These are phyloP conservation scores for Cytospora piceicola DNA, from an alignment of 2,329 filamentous ascomycete species.

Conservation along the genomic window DNA sequence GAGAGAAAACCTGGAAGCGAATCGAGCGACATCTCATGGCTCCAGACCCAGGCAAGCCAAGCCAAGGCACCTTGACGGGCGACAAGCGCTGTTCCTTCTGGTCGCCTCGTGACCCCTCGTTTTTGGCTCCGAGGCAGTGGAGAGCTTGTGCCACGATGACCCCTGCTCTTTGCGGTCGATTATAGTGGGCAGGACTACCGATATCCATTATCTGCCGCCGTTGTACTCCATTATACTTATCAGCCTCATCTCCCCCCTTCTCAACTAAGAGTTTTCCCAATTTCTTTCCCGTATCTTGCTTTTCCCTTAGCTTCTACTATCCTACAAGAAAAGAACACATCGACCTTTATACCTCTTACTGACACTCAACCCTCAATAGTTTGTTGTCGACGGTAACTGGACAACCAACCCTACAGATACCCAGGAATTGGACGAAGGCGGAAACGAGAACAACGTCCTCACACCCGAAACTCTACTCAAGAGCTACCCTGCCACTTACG, in stretches of 20 bases:
- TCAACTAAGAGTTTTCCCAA: constrained; percentile 1
- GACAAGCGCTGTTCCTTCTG: constrained; percentile 17
- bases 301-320: constrained; percentile 1
- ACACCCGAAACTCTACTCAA: constrained; percentile 69
- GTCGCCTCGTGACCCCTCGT: constrained; percentile 23
- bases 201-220: constrained; percentile 10
- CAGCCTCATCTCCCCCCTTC: constrained; percentile 16
- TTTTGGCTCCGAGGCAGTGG: constrained; percentile 18
- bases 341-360: constrained; percentile 28
- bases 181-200: constrained; percentile 16
- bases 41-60: neutral
- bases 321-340: neutral
- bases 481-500: constrained; percentile 50
- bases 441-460: constrained; percentile 93
- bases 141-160: constrained; percentile 18
- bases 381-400: constrained; percentile 94
- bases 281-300: constrained; percentile 11
- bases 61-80: neutral
- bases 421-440: constrained; percentile 78
- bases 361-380: constrained; percentile 58
- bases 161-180: constrained; percentile 21
- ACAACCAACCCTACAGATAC: constrained; percentile 78
- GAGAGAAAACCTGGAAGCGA: neutral
- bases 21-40: neutral
- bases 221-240: constrained; percentile 20